Conservation (phyloP, 495 filamentous ascomycete species). For the Lasiosphaeria miniovina region DNA sequence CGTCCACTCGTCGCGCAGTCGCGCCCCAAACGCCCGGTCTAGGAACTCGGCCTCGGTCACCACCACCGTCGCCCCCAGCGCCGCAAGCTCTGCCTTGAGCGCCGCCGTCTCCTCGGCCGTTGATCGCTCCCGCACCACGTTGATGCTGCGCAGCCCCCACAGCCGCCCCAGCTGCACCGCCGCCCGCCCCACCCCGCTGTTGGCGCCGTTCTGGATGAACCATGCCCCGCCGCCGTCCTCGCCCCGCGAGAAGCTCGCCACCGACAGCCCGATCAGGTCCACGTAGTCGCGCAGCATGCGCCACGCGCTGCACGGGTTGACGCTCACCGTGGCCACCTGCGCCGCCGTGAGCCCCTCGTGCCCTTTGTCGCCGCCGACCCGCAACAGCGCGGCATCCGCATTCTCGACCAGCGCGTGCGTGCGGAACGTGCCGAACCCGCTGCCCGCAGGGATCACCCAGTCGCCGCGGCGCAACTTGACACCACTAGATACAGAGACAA, state of each 20-base stretch:
- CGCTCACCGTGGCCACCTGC: conserved; percentile 79
- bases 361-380: conserved; percentile 49
- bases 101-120: conserved; percentile 58
- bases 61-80: conserved; percentile 75
- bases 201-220: conserved; percentile 96
- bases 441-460: conserved; percentile 82
- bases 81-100: conserved; percentile 66
- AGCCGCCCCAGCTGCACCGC: conserved; percentile 78
- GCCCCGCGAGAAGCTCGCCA: conserved; percentile 31
- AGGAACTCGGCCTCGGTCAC: conserved; percentile 73
- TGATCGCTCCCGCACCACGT: conserved; percentile 71
- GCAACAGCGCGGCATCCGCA: conserved; percentile 57
- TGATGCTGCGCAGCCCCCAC: conserved; percentile 87
- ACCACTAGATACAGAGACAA: conserved; percentile 60
- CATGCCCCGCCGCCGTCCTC: conserved; percentile 61
- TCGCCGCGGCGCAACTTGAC: conserved; percentile 64
- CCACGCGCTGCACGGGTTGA: conserved; percentile 93
- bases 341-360: conserved; percentile 61
- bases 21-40: conserved; percentile 57
- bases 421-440: conserved; percentile 86
- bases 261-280: conserved; percentile 34
- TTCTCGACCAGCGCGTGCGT: conserved; percentile 77
- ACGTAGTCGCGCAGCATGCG: conserved; percentile 87
- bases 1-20: conserved; percentile 64
- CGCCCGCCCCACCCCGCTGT: conserved; percentile 83